These are phyloP conservation scores for Mallotus japonicus DNA, from an alignment of 441 rosid genomes.

Conservation along the genomic window DNA sequence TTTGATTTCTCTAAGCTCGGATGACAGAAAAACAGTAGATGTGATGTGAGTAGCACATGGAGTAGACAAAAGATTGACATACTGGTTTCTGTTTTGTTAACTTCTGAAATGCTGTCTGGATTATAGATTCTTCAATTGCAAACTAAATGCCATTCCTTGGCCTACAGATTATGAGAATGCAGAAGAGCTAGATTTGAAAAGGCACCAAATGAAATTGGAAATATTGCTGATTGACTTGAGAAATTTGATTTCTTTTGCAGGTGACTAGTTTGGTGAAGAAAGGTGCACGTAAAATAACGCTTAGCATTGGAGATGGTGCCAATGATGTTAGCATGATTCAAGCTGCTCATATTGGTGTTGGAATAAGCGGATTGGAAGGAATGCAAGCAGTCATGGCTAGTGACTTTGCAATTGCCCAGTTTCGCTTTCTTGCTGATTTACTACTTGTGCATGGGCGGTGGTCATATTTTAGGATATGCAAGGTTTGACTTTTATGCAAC, in stretches of 20 bases:
- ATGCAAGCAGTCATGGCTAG: conserved; percentile 99
- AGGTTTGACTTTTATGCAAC: conserved; percentile 48
- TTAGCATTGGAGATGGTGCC: conserved; percentile 99
- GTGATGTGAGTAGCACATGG: neutral
- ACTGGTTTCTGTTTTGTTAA: neutral
- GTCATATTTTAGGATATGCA: conserved; percentile 99
- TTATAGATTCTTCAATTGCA: neutral
- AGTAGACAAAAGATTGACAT: neutral
- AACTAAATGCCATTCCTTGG: neutral
- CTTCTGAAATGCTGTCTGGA: neutral
- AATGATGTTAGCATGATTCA: conserved; percentile 99
- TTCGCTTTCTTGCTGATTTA: conserved; percentile 87
- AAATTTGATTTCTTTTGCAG: conserved; percentile 39
- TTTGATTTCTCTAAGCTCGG: neutral
- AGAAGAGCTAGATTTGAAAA: conserved; percentile 4
- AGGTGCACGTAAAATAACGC: conserved; percentile 96
- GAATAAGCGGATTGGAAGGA: conserved; percentile 95
- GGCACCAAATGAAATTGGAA: neutral
- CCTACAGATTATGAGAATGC: neutral
- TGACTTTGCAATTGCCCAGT: conserved; percentile 98
- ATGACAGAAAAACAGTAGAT: too few species aligned
- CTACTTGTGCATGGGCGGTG: conserved; percentile 98
- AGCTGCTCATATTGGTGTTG: conserved; percentile 98
- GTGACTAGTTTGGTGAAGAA: conserved; percentile 95
- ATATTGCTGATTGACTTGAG: conserved; percentile 12